Evolutionary conservation across 1,139 yeast genomes (phyloP).

Genomic region (Eremothecium cymbalariae): DNA sequence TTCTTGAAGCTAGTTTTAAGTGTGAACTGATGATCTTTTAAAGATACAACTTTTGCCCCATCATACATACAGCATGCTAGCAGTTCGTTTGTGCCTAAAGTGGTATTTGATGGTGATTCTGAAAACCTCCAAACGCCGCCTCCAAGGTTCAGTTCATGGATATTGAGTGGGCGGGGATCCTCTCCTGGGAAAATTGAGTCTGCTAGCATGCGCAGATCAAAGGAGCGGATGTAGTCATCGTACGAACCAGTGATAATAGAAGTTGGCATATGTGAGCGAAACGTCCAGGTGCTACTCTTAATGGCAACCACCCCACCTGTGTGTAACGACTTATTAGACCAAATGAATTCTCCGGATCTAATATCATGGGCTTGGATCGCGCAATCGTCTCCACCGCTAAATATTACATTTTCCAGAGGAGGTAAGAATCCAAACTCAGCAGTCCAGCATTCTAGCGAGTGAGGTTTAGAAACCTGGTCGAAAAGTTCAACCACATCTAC

Average conservation of each 20-base stretch:
- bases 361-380: slow-evolving; percentile 67
- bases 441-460: slow-evolving; percentile 84
- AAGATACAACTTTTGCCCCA: slow-evolving; percentile 64
- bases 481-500: slow-evolving; percentile 11
- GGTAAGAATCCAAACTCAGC: slow-evolving; percentile 60
- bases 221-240: slow-evolving; percentile 64
- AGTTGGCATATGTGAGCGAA: slow-evolving; percentile 36
- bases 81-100: slow-evolving; percentile 34
- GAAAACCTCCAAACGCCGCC: slow-evolving; percentile 95
- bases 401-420: slow-evolving; percentile 49
- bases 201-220: slow-evolving; percentile 55
- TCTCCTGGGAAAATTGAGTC: slow-evolving; percentile 27
- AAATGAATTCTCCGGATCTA: slow-evolving; percentile 44
- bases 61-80: slow-evolving; percentile 91
- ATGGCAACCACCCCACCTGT: slow-evolving; percentile 87
- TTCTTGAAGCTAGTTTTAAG: slow-evolving; percentile 46
- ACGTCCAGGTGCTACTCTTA: slow-evolving; percentile 23
- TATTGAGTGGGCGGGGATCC: slow-evolving; percentile 20
- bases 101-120: slow-evolving; percentile 43
- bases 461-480: slow-evolving; percentile 31
- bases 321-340: slow-evolving; percentile 56
- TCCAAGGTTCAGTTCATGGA: slow-evolving; percentile 47
- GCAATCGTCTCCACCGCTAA: slow-evolving; percentile 90
- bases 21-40: slow-evolving; percentile 29
- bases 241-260: slow-evolving; percentile 84